phyloP scores from a whole-genome alignment of 2,329 filamentous ascomycete species.

The Pseudocercospora pini-densiflorae region DNA sequence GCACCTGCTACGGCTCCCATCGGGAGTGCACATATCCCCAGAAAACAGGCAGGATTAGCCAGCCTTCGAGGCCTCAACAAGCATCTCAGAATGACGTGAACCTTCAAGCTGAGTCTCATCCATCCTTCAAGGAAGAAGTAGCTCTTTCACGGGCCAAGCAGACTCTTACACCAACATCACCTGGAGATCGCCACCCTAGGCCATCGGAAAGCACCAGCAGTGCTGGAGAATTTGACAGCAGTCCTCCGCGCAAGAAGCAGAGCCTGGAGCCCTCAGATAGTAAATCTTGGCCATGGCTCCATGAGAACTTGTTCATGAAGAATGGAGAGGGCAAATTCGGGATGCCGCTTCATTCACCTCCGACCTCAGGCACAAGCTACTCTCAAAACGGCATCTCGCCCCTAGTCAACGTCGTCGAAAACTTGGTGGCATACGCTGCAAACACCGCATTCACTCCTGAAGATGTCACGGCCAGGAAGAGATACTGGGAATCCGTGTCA shows the following conservation, averaged over 20 bases:
- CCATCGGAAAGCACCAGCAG: background rate
- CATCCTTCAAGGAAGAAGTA: background rate
- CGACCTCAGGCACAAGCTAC: background rate
- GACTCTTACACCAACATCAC: background rate
- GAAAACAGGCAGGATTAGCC: constrained; percentile 23
- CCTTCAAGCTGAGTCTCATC: background rate
- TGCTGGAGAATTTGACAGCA: background rate
- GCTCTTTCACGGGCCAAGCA: background rate
- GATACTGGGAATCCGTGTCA: constrained; percentile 24
- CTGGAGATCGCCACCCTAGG: background rate
- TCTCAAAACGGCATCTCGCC: background rate
- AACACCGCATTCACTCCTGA: constrained; percentile 22
- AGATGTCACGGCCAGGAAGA: constrained; percentile 7
- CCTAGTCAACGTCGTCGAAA: constrained; percentile 17
- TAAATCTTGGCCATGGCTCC: constrained; percentile 21
- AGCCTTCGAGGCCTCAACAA: constrained; percentile 12
- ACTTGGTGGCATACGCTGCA: constrained; percentile 20
- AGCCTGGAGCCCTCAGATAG: background rate
- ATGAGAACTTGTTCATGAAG: constrained; percentile 22
- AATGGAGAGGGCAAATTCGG: background rate
- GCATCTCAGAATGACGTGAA: background rate
- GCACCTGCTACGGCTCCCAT: constrained; percentile 15
- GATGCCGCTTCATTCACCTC: background rate
- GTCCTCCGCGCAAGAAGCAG: background rate
- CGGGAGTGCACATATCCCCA: constrained; percentile 22